Conservation (phyloP, 2,329 filamentous ascomycete species). For the Epicoccum sorghinum region DNA sequence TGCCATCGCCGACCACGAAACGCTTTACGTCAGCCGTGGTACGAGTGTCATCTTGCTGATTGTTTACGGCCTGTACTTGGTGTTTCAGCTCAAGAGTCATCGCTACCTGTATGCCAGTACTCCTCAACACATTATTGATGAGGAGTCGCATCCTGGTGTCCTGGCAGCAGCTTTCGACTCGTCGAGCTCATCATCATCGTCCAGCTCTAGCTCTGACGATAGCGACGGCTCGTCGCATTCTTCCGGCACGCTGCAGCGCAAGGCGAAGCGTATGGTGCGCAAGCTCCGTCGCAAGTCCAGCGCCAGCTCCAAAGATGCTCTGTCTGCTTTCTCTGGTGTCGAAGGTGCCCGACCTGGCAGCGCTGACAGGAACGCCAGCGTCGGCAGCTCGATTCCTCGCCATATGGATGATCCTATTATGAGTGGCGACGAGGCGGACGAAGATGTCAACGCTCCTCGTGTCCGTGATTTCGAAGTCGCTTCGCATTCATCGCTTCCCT, state of each 20-base stretch:
- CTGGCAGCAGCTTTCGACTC: constrained; percentile 81
- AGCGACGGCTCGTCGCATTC: constrained; percentile 68
- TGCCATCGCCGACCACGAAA: constrained; percentile 68
- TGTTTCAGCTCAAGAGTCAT: constrained; percentile 92
- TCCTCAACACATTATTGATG: constrained; percentile 89
- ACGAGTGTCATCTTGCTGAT: constrained; percentile 85
- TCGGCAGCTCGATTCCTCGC: constrained; percentile 34
- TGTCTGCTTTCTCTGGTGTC: constrained; percentile 52
- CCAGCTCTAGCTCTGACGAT: constrained; percentile 61
- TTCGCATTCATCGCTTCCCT: constrained; percentile 40
- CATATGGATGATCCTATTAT: constrained; percentile 51
- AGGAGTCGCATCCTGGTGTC: constrained; percentile 85
- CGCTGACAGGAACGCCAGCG: constrained; percentile 26
- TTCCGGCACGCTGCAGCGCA: constrained; percentile 74
- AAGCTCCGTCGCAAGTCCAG: constrained; percentile 79
- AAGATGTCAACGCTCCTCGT: constrained; percentile 50
- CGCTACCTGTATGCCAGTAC: constrained; percentile 91
- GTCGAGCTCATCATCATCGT: constrained; percentile 62
- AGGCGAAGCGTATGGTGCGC: constrained; percentile 77
- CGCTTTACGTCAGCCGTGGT: constrained; percentile 84
- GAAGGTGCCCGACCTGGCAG: constrained; percentile 36
- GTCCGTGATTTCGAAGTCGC: constrained; percentile 57
- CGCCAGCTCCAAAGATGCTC: constrained; percentile 69
- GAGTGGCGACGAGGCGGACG: constrained; percentile 62
- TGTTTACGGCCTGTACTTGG: constrained; percentile 81